Conservation (phyloP, 441 rosid species). For the Gossypium aridum region DNA sequence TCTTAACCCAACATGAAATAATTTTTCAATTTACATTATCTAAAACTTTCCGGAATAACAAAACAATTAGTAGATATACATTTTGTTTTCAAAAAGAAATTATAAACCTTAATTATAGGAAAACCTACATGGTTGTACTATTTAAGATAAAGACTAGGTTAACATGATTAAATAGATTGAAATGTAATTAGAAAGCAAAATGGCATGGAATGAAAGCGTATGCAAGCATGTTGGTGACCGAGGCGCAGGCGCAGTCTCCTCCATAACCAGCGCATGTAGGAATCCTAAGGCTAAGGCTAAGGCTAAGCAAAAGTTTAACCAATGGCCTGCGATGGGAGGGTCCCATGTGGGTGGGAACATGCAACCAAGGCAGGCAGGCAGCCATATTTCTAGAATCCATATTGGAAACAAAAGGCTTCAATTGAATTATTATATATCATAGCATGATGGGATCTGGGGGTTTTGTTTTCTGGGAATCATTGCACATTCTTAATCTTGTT, state of each 20-base stretch:
- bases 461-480: not conserved
- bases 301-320: not conserved
- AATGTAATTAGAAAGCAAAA: not conserved
- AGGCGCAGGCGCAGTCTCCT: not conserved
- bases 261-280: conserved; percentile 7
- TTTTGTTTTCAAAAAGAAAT: not conserved
- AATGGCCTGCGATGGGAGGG: conserved; percentile 9
- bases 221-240: not conserved
- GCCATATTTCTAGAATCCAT: not conserved
- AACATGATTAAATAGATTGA: not conserved
- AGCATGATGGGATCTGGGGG: conserved; percentile 2
- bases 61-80: not conserved
- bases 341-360: conserved; percentile 17
- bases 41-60: not conserved
- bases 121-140: not conserved
- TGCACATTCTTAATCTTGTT: not conserved
- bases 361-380: conserved; percentile 2
- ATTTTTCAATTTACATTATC: too few species aligned
- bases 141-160: not conserved
- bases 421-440: not conserved
- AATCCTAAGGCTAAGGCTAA: conserved; percentile 12
- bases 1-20: too few species aligned
- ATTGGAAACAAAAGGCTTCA: not conserved
- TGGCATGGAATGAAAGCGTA: not conserved
- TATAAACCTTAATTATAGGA: not conserved